These are phyloP conservation scores for Linnemannia zychae DNA, from an alignment of 192 early-diverging fungal genomes.

Conservation along the genomic window DNA sequence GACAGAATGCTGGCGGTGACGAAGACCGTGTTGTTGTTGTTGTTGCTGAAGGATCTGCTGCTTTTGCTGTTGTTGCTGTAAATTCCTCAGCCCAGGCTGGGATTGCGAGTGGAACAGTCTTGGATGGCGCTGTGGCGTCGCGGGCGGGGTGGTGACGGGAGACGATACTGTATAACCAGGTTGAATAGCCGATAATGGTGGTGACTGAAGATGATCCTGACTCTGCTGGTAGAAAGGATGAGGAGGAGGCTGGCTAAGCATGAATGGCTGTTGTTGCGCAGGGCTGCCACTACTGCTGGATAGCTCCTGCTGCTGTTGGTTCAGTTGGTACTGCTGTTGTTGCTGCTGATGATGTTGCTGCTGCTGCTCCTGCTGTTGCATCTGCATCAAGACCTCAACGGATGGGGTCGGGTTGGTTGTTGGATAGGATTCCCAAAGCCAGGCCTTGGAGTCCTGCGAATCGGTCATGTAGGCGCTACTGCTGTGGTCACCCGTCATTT, in stretches of 20 bases:
- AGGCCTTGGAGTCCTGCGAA: neutral
- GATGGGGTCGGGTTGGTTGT: conserved; percentile 31
- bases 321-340: conserved; percentile 15
- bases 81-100: conserved; percentile 36
- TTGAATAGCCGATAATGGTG: conserved; percentile 17
- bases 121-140: conserved; percentile 36
- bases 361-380: conserved; percentile 35
- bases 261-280: neutral
- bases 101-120: conserved; percentile 52
- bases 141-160: conserved; percentile 27
- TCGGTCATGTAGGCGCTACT: conserved; percentile 13
- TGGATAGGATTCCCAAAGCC: conserved; percentile 30
- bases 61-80: conserved; percentile 51
- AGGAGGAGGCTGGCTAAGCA: conserved; percentile 3
- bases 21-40: conserved; percentile 27
- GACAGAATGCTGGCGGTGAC: conserved; percentile 53
- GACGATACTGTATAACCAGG: conserved; percentile 21
- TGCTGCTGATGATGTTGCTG: conserved; percentile 8
- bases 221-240: neutral
- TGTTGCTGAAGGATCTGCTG: conserved; percentile 39
- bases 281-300: neutral
- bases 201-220: conserved; percentile 24
- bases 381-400: conserved; percentile 28
- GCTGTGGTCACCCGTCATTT: neutral
- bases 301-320: conserved; percentile 14